Base-by-base conservation (phyloP, 2,329 filamentous ascomycete genomes). In the Cercospora sp. region DNA sequence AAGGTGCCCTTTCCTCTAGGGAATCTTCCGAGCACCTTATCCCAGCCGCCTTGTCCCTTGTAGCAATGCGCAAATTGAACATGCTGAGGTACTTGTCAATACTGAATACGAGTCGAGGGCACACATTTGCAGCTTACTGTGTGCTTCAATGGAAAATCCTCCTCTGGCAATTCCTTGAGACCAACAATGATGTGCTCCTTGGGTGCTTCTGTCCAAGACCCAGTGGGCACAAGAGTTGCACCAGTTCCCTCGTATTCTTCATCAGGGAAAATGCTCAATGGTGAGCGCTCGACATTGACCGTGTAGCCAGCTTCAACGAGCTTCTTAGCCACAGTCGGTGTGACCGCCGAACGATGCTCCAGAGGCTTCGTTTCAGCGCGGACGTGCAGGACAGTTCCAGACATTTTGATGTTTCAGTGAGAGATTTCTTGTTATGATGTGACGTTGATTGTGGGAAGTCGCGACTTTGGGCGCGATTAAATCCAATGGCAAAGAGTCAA, bases 11-110 rank as follows among this genome's bases (percentile, higher is more conserved):
- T 88, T 67, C 92, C 93, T 26, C 88, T 86, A 30, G 91, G 86
- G 79, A 93, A 97, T 65, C 94, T 87, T 66, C 88, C 85, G n/a
- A 97, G 87, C 5, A 93, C 91, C 51, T 87, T 86, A 67, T 92
- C 88, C 92, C 92, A 97, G 30, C 90, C 90, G 30, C 82, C 87
- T 81, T 95, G 92, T 73, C 73, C 73, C 71, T 80, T 80, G 73
- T 79, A 80, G 74, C 77, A 79, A 60, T 80, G 78, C 23, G 78
- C 78, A 67, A 80, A 80, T 69, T 79, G 78, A 9, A 80, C 77
- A 66, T 79, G 78, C 72, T 76, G 55, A 23, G 16, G 51, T n/a
- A 40, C 12, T 7, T 40, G 33, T 71, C 51, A 70, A 63, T 45
- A 58, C 10, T 61, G 8, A 16, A 8, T 8, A 60, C 10, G 23